Conservation (phyloP, 2,329 filamentous ascomycete genomes). For the Pseudohalonectria lignicola region DNA sequence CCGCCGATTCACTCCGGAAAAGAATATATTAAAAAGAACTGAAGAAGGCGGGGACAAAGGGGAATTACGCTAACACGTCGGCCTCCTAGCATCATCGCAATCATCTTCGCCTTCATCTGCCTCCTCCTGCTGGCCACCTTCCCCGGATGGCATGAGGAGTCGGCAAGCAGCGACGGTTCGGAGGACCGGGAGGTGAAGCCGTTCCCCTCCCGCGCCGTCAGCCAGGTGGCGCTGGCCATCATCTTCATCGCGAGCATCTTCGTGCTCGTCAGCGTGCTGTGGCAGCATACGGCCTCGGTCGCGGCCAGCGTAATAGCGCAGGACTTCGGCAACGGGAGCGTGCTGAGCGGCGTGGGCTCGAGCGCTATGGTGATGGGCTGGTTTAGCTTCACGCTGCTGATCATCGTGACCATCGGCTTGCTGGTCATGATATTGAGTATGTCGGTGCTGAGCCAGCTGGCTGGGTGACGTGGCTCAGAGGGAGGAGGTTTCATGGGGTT, state of each 20-base stretch:
- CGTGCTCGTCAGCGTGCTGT: slow-evolving; percentile 64
- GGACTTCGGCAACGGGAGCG: slow-evolving; percentile 82
- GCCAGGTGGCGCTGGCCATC: slow-evolving; percentile 83
- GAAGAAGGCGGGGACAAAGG: too few species aligned
- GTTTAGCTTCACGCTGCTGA: slow-evolving; percentile 90
- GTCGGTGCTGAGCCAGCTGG: slow-evolving; percentile 57
- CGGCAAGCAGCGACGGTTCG: slow-evolving; percentile 65
- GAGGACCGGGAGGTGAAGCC: slow-evolving; percentile 89
- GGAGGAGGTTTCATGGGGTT: too few species aligned
- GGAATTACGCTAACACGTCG: too few species aligned
- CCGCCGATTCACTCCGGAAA: too few species aligned
- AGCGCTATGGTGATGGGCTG: slow-evolving; percentile 95
- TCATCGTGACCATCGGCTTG: slow-evolving; percentile 90
- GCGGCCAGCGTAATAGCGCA: slow-evolving; percentile 89
- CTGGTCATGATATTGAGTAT: slow-evolving; percentile 97
- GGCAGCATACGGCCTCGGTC: slow-evolving; percentile 94
- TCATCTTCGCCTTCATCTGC: slow-evolving; percentile 93
- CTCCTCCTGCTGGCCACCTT: slow-evolving; percentile 93
- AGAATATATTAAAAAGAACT: too few species aligned
- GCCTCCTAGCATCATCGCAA: slow-evolving; percentile 74
- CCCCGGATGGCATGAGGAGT: slow-evolving; percentile 92
- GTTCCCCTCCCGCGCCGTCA: slow-evolving; percentile 85
- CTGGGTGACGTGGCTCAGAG: too few species aligned
- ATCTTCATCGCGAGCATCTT: slow-evolving; percentile 72
- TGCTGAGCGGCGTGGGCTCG: slow-evolving; percentile 80